phyloP scores from a whole-genome alignment of 1,139 yeast species.

The Suhomyces choctaworum region DNA sequence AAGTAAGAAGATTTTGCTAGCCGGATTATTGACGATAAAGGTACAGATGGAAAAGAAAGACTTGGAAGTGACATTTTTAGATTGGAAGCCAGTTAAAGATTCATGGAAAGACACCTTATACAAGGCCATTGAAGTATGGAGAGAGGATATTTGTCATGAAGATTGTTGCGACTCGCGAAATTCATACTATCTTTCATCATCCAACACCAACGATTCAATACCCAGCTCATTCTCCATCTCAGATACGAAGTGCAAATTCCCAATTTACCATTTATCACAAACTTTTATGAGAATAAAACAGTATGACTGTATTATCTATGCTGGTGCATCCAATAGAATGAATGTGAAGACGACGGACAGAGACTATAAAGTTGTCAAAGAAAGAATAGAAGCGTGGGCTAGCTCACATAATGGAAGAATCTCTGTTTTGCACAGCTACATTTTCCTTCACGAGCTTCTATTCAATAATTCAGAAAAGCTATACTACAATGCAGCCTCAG shows the following conservation, averaged over 20 bases:
- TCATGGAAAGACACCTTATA: constrained; percentile 66
- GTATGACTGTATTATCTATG: constrained; percentile 14
- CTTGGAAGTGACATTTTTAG: constrained; percentile 45
- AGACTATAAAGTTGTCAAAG: constrained; percentile 11
- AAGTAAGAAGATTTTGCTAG: constrained; percentile 62
- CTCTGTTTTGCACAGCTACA: constrained; percentile 12
- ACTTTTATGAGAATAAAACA: constrained; percentile 14
- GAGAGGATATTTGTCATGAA: constrained; percentile 28
- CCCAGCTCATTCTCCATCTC: constrained; percentile 14
- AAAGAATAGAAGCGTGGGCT: constrained; percentile 11
- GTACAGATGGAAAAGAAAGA: constrained; percentile 73
- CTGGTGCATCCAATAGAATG: constrained; percentile 16
- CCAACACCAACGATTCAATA: constrained; percentile 11
- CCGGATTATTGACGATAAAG: constrained; percentile 68
- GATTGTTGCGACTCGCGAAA: constrained; percentile 31
- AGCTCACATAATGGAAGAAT: constrained; percentile 9
- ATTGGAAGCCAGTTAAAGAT: constrained; percentile 33
- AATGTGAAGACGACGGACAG: constrained; percentile 10
- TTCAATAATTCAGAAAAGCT: constrained; percentile 25
- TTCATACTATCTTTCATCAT: constrained; percentile 16
- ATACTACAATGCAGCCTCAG: constrained; percentile 47
- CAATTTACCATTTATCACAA: constrained; percentile 14
- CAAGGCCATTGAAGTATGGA: constrained; percentile 64
- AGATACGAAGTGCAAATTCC: constrained; percentile 49
- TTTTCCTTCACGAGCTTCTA: constrained; percentile 15